phyloP scores from a whole-genome alignment of 2,329 filamentous ascomycete species.

The Botrytis galanthina region DNA sequence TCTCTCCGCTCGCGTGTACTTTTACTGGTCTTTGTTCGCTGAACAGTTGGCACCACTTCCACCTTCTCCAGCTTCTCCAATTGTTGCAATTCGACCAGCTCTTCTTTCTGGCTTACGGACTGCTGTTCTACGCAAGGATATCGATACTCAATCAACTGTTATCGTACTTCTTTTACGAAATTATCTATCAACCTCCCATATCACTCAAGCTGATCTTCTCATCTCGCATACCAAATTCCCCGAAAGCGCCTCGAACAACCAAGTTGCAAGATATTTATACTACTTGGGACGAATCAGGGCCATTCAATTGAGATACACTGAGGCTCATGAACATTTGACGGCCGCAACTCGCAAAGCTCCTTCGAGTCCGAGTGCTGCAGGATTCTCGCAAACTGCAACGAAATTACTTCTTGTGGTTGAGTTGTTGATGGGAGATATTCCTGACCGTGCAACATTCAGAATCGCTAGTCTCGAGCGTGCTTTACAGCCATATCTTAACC shows the following conservation, averaged over 20 bases:
- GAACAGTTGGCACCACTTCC: slow-evolving; percentile 86
- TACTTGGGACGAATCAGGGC: slow-evolving; percentile 95
- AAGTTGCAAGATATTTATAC: slow-evolving; percentile 95
- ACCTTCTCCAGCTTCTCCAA: slow-evolving; percentile 82
- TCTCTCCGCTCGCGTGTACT: slow-evolving; percentile 92
- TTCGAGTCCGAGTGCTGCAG: slow-evolving; percentile 80
- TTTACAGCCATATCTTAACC: slow-evolving; percentile 86
- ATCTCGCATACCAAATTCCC: slow-evolving; percentile 96
- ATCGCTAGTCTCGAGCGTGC: slow-evolving; percentile 82
- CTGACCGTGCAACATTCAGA: slow-evolving; percentile 90
- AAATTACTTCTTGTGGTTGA: slow-evolving; percentile 97
- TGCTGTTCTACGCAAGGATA: slow-evolving; percentile 93
- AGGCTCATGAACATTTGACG: slow-evolving; percentile 90
- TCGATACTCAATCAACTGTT: slow-evolving; percentile 94
- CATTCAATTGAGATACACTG: slow-evolving; percentile 94
- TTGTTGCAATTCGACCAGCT: slow-evolving; percentile 81
- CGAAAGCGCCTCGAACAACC: slow-evolving; percentile 91
- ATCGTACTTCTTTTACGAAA: slow-evolving; percentile 93
- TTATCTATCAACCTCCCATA: slow-evolving; percentile 94
- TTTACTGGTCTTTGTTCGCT: slow-evolving; percentile 95
- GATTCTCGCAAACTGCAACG: slow-evolving; percentile 93
- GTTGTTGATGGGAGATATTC: slow-evolving; percentile 97
- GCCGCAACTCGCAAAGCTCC: slow-evolving; percentile 94
- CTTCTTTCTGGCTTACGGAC: slow-evolving; percentile 87
- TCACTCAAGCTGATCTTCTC: slow-evolving; percentile 91